Base-by-base conservation (phyloP, 257 asterid species). In the Apocynum venetum region DNA sequence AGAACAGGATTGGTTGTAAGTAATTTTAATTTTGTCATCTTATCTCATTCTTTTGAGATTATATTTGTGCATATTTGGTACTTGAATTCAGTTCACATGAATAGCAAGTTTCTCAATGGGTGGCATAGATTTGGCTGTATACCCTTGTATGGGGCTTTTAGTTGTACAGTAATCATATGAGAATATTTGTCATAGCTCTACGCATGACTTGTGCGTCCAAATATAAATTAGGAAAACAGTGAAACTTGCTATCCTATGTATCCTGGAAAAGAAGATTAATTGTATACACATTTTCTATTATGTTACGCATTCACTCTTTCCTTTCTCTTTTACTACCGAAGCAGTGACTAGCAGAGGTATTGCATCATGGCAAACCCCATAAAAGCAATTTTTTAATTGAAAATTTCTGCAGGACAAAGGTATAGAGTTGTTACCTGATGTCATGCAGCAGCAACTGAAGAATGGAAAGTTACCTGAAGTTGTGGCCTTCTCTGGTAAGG, bases 1-100 rank as follows among this genome's bases (percentile, higher is more conserved):
- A 91, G 99, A 88, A 83, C 88, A 81, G 85, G 78, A 81, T 83
- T 96, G 79, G 91, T 93, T 85, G 99, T 96, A 87, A 91, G 99
- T 93, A 65, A 51, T 71, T 84, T 67, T 52, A 14, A 52, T 48
- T 51, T 64, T 82, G 49, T 61, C 35, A 53, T 49, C 67, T 65
- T 36, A 68, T 61, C 64, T 25, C 38, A 11, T 56, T 48, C 2
- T 47, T 13, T 56, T 69, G 8, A 19, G 17, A 43, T 46, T 19
- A 11, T 67, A 67, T 46, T 52, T 67, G 11, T 67, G 72, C 52
- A 44, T 41, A 8, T 67, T 19, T 67, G 36, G 4, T 41, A 66
- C 72, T 17, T 46, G 70, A 61, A 47, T 41, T 49, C 46, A 52
- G n/a, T 67, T 52, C 14, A 5, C 68, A 73, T 14, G 17, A 59